Conservation (phyloP, 2,329 filamentous ascomycete species). For the Monosporascus ibericus region DNA sequence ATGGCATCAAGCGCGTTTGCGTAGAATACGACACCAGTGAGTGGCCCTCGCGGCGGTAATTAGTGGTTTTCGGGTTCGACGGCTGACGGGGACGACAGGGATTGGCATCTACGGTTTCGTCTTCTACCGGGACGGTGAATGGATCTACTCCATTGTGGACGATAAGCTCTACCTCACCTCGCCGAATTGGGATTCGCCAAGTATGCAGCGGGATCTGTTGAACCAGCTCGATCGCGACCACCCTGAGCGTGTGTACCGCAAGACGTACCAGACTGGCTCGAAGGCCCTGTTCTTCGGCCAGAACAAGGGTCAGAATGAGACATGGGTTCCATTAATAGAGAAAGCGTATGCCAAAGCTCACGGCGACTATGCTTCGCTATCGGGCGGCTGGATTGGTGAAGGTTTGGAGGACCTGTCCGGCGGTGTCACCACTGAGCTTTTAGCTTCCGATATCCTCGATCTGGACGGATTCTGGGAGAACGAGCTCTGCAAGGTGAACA, state of each 20-base stretch:
- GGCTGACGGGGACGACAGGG: constrained; percentile 41
- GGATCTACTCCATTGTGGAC: constrained; percentile 87
- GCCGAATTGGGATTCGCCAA: constrained; percentile 74
- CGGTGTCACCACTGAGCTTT: constrained; percentile 63
- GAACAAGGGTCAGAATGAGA: constrained; percentile 70
- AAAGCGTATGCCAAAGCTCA: constrained; percentile 84
- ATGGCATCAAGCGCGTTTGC: constrained; percentile 65
- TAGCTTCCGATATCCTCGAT: constrained; percentile 66
- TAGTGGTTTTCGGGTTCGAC: neutral
- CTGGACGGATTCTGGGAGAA: constrained; percentile 79
- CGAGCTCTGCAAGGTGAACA: constrained; percentile 72
- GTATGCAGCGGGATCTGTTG: constrained; percentile 66
- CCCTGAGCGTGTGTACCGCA: constrained; percentile 64
- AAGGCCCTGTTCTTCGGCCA: constrained; percentile 74
- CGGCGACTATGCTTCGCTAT: constrained; percentile 66
- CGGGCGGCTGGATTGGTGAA: constrained; percentile 64
- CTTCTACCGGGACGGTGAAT: constrained; percentile 82
- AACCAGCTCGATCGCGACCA: constrained; percentile 70
- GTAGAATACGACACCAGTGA: constrained; percentile 63
- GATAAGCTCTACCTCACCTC: constrained; percentile 84
- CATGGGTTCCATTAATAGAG: constrained; percentile 74
- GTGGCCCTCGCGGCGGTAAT: constrained; percentile 10
- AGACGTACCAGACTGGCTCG: constrained; percentile 67
- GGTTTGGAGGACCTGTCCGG: constrained; percentile 57
- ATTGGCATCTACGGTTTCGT: constrained; percentile 88